phyloP scores from a whole-genome alignment of 441 rosid genomes.

The Euphorbia corollata region DNA sequence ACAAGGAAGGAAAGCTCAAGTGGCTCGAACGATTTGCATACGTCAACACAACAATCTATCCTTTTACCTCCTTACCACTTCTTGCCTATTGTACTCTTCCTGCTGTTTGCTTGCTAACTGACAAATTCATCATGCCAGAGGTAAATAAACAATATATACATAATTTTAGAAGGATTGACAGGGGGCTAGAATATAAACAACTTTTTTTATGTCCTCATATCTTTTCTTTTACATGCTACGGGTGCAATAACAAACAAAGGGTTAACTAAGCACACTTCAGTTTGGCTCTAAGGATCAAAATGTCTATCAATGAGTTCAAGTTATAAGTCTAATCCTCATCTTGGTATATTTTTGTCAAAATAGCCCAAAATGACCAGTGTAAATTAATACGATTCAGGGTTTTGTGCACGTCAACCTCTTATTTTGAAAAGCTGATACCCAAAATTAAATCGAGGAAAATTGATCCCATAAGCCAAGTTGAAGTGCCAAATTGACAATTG shows the following conservation, averaged over 20 bases:
- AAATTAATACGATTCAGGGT: background rate
- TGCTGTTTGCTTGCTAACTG: constrained; percentile 83
- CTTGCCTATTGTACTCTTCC: constrained; percentile 86
- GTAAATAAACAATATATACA: constrained; percentile 28
- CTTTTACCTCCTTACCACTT: constrained; percentile 91
- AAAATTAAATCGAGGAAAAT: background rate
- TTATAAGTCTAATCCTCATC: background rate
- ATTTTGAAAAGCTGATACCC: background rate
- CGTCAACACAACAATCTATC: constrained; percentile 80
- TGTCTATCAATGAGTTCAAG: background rate
- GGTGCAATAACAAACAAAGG: background rate
- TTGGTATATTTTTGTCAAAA: background rate
- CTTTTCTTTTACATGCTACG: background rate
- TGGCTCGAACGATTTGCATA: constrained; percentile 90
- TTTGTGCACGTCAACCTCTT: too few species aligned
- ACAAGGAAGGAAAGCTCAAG: constrained; percentile 75
- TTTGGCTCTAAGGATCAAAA: background rate
- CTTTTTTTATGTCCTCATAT: too few species aligned
- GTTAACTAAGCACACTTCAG: background rate
- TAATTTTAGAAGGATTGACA: background rate
- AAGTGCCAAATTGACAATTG: background rate
- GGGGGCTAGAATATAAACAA: too few species aligned
- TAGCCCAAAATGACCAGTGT: background rate
- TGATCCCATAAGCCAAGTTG: background rate
- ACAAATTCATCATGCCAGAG: constrained; percentile 92